Base-by-base conservation (phyloP, 345 rosid genomes). In the Moricandia moricandioides region DNA sequence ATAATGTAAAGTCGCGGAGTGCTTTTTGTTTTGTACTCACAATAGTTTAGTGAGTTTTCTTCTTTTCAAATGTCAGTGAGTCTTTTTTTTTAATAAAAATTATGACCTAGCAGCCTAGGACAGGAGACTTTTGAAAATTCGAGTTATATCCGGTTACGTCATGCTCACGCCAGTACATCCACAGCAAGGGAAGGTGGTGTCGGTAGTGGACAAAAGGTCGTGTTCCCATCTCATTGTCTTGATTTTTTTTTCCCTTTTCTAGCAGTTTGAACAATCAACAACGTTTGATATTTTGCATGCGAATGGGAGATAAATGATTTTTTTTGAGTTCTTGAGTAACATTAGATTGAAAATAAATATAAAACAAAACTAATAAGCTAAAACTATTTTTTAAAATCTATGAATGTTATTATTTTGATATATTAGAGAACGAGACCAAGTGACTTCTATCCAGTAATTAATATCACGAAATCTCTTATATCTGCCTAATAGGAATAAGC, bases 101-200 rank as follows among this genome's bases (percentile, higher is more conserved):
- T 24, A 55, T 56, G 16, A 12, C 7, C 6, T 12, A 56, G 34
- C 31, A 5, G 14, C 14, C 13, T 12, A 2, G 31, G 16, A 14
- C 11, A 59, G 67, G 59, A 43, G 24, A 43, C 6, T 43, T 65
- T 30, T 13, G 17, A 49, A 57, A 24, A 6, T 66, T 65, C 7
- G 47, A 2, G 18, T 24, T 26, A 34, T 30, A 60, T 49, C 26
- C 55, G 17, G 49, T 35, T 59, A 31, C 73, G 31, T 51, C 69
- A 68, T 26, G 55, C 63, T 35, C 56, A 51, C 69, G 68, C 1
- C 14, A 67, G n/a, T 65, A 31, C 10, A 12, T 39, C 76, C 57
- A 56, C 57, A 4, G 16, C 6, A 43, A 43, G 49, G 49, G 49
- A 12, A 4, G 49, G 49, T 43, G 16, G 6, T 29, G 31, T 2